Percentiles rank a stretch among this genome's conserved stretches.
Conservation (phyloP, 1,284 basidiomycete species). For the Apiotrichum gamsii region DNA sequence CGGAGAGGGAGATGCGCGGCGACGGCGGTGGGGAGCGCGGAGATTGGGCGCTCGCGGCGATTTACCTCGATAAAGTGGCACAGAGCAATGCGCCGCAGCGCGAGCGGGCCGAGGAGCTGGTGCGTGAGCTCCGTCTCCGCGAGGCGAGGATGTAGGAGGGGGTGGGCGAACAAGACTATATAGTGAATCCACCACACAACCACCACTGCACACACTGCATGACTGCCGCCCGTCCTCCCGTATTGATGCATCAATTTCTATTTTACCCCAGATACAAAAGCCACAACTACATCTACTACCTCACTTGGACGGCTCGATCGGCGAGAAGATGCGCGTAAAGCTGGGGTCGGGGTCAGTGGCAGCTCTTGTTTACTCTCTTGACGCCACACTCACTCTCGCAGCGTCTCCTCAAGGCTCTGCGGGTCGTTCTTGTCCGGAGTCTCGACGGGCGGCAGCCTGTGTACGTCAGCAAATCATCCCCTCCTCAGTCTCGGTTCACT, state of each 20-base stretch:
- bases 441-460: slow-evolving; percentile 24
- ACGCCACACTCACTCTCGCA: slow-evolving; percentile 26
- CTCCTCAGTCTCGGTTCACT: slow-evolving; percentile 13
- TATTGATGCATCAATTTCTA: too few species aligned
- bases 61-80: slow-evolving; percentile 64
- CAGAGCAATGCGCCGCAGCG: slow-evolving; percentile 51
- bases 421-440: slow-evolving; percentile 10
- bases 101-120: slow-evolving; percentile 35
- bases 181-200: too few species aligned
- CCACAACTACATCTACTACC: too few species aligned
- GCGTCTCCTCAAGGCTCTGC: slow-evolving; percentile 27
- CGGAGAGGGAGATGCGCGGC: slow-evolving; percentile 64
- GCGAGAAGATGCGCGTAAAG: slow-evolving; percentile 13
- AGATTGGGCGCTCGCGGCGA: slow-evolving; percentile 40
- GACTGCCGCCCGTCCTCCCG: too few species aligned
- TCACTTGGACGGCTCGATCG: too few species aligned
- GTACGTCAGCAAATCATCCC: slow-evolving; percentile 1
- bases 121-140: slow-evolving; percentile 30
- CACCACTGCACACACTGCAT: too few species aligned
- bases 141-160: slow-evolving; percentile 23
- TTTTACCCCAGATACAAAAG: too few species aligned
- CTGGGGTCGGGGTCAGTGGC: not conserved
- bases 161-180: too few species aligned
- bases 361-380: not conserved
- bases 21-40: slow-evolving; percentile 15